Percentiles rank a stretch among this genome's conserved stretches.
Evolutionary conservation across 2,329 filamentous ascomycete species (phyloP).

Genomic region (Aspergillus candidus): DNA sequence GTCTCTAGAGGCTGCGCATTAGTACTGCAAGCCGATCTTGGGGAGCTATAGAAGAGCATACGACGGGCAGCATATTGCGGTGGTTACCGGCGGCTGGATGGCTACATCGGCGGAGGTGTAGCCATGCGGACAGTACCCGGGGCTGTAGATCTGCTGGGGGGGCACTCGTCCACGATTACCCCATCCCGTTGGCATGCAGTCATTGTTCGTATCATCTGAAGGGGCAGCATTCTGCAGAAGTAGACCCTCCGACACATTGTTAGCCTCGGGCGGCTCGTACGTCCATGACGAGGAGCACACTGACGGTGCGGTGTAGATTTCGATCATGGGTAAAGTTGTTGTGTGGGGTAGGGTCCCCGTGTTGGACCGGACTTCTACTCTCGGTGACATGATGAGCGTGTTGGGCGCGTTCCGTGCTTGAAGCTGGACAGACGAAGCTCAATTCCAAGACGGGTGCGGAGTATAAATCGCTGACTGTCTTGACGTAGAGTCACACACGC

Average conservation of each 20-base stretch:
- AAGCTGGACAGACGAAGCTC: too few species aligned
- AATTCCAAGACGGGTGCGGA: too few species aligned
- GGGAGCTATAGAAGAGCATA: slow-evolving; percentile 4
- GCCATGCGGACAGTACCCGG: slow-evolving; percentile 21
- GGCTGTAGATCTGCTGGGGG: slow-evolving; percentile 15
- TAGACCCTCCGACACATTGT: slow-evolving; percentile 12
- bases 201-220: neutral
- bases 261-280: slow-evolving; percentile 13
- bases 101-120: slow-evolving; percentile 18
- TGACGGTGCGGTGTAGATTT: slow-evolving; percentile 18
- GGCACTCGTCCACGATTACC: slow-evolving; percentile 10
- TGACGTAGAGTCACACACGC: too few species aligned
- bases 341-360: too few species aligned
- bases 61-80: slow-evolving; percentile 23
- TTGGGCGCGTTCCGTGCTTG: too few species aligned
- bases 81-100: slow-evolving; percentile 13
- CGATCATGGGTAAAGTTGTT: neutral
- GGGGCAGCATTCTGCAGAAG: slow-evolving; percentile 16
- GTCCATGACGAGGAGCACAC: slow-evolving; percentile 18
- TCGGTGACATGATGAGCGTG: too few species aligned
- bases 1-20: neutral
- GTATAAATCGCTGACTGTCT: too few species aligned
- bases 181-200: slow-evolving; percentile 10
- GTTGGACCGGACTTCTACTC: too few species aligned
- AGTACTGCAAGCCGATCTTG: too few species aligned